Evolutionary conservation across 306 rosid genomes (phyloP).

Genomic region (Cicer chorassanicum): DNA sequence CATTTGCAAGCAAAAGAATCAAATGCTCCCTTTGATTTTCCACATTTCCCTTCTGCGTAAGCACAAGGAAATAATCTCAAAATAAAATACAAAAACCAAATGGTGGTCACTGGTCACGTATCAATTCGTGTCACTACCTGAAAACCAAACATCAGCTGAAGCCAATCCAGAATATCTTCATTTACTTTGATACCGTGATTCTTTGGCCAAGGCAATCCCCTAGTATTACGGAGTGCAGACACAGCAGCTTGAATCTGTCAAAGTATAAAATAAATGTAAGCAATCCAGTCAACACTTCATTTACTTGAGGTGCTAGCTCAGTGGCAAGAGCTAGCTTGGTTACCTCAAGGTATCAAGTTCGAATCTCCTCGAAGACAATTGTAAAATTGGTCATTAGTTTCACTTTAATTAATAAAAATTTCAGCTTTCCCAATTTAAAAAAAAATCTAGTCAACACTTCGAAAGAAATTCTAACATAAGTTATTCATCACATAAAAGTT

Average conservation of each 20-base stretch:
- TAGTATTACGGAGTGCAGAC: constrained; percentile 74
- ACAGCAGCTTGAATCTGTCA: constrained; percentile 79
- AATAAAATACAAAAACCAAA: constrained; percentile 38
- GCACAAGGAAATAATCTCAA: constrained; percentile 36
- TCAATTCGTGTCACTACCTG: constrained; percentile 63
- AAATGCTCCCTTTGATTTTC: constrained; percentile 99
- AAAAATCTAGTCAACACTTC: constrained; percentile 18
- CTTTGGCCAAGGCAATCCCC: constrained; percentile 94
- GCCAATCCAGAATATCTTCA: constrained; percentile 95
- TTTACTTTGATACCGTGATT: constrained; percentile 60
- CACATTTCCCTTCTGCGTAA: constrained; percentile 75
- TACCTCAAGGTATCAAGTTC: no score
- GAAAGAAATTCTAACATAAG: constrained; percentile 10
- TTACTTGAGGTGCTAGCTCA: no score
- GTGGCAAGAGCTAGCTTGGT: no score
- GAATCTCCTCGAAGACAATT: no score
- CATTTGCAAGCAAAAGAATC: constrained; percentile 95
- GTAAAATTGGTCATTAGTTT: no score
- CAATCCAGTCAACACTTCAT: constrained; percentile 12
- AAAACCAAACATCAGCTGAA: constrained; percentile 89
- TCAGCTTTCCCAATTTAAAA: no score
- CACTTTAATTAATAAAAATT: no score
- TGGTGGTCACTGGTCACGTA: constrained; percentile 15
- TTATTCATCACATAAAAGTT: constrained; percentile 32
- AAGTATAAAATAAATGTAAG: constrained; percentile 1